Conservation (phyloP, 2,329 filamentous ascomycete genomes). For the Trichoderma sp. region DNA sequence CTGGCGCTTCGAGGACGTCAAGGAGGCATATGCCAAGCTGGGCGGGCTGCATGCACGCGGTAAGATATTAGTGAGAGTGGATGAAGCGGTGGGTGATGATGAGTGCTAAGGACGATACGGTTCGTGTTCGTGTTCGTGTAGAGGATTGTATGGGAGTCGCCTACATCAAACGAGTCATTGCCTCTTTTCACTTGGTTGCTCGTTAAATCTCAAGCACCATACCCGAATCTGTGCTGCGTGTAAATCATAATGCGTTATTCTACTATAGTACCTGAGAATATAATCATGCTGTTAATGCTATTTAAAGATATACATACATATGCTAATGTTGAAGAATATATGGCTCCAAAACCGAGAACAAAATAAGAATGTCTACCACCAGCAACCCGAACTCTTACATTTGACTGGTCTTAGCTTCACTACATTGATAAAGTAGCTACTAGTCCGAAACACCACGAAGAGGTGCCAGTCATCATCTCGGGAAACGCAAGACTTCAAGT, state of each 20-base stretch:
- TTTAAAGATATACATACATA: no score
- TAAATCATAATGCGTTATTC: constrained; percentile 1
- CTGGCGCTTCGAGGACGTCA: constrained; percentile 41
- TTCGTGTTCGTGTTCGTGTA: constrained; percentile 21
- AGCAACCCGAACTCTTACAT: no score
- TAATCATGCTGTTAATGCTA: constrained; percentile 15
- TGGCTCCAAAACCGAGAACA: no score
- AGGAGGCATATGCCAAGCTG: constrained; percentile 41
- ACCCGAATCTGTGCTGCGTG: background rate
- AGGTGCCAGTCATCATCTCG: no score
- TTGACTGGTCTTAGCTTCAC: no score
- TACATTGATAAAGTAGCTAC: no score
- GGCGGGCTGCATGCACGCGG: constrained; percentile 40
- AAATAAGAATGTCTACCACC: no score
- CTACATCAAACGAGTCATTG: background rate
- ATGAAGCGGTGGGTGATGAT: constrained; percentile 31
- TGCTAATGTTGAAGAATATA: no score
- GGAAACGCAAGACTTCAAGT: no score
- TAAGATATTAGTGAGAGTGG: constrained; percentile 43
- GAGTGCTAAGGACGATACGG: constrained; percentile 27
- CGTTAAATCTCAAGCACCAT: no score
- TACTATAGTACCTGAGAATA: background rate
- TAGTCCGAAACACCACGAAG: no score
- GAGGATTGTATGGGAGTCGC: background rate
- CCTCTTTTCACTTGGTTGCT: background rate